A percentile compares a stretch with the other conserved stretches of the same genome.
These are phyloP conservation scores for Nakataea oryzae DNA, from an alignment of 2,329 filamentous ascomycete species.

Conservation along the genomic window DNA sequence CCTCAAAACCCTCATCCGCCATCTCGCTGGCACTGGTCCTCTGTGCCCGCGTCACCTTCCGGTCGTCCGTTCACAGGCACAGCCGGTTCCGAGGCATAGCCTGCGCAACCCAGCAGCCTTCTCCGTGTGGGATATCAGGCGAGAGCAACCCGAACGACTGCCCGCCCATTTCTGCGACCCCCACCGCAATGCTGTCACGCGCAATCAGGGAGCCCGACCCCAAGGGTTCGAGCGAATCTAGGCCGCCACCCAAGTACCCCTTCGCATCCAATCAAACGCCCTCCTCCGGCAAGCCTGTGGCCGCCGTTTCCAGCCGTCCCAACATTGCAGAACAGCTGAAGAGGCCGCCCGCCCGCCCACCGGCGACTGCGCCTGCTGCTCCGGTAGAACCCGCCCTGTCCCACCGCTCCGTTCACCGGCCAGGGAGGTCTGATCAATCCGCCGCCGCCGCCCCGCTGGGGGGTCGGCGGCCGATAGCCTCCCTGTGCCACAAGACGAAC, in stretches of 20 bases:
- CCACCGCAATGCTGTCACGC: not conserved
- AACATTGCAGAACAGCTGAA: conserved; percentile 42
- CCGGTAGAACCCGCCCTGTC: conserved; percentile 7
- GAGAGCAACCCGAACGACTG: not conserved
- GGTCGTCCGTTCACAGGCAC: not conserved
- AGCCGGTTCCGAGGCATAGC: not conserved
- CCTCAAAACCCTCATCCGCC: not conserved
- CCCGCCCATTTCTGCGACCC: not conserved
- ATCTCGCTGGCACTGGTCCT: not conserved
- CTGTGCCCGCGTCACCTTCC: not conserved
- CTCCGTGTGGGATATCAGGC: not conserved
- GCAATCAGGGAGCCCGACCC: not conserved
- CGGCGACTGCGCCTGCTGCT: conserved; percentile 18
- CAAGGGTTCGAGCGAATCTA: not conserved
- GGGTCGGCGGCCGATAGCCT: conserved; percentile 23
- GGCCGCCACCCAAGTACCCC: conserved; percentile 15
- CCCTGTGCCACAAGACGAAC: conserved; percentile 31
- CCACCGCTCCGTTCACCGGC: conserved; percentile 1
- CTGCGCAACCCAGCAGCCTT: not conserved
- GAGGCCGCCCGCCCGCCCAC: conserved; percentile 15
- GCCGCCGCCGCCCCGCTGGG: not conserved
- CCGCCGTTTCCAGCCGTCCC: conserved; percentile 23
- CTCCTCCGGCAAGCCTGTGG: conserved; percentile 37
- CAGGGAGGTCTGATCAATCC: not conserved
- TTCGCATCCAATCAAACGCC: conserved; percentile 41